Evolutionary conservation across 257 asterid species (phyloP).

Genomic region (Ehretia macrophylla): DNA sequence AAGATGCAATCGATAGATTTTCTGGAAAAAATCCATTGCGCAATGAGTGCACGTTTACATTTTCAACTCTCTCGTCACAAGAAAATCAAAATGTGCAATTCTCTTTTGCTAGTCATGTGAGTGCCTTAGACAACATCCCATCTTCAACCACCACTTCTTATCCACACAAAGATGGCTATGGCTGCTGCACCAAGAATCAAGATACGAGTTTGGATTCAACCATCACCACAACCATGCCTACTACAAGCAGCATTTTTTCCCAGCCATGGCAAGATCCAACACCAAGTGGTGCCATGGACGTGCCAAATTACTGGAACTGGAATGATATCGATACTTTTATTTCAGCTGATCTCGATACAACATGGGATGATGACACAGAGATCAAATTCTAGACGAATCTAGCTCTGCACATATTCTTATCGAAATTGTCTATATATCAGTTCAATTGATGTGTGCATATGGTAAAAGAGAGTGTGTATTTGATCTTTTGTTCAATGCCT

Average conservation of each 20-base stretch:
- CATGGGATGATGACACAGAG: constrained; percentile 43
- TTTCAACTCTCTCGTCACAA: constrained; percentile 5
- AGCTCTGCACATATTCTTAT: not conserved
- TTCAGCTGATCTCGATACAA: constrained; percentile 39
- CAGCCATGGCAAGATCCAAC: constrained; percentile 40
- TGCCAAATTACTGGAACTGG: constrained; percentile 36
- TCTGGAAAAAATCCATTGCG: too few species aligned
- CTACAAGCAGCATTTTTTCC: constrained; percentile 19
- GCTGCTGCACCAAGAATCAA: constrained; percentile 23
- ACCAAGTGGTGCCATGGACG: constrained; percentile 12
- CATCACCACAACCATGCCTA: constrained; percentile 32
- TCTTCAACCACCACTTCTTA: constrained; percentile 21
- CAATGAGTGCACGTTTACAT: too few species aligned
- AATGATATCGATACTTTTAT: constrained; percentile 29
- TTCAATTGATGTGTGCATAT: constrained; percentile 1
- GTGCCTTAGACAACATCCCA: constrained; percentile 25
- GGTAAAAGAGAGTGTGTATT: constrained; percentile 1
- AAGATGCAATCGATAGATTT: constrained; percentile 12
- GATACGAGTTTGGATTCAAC: constrained; percentile 43
- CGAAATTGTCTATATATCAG: not conserved
- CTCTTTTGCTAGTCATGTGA: constrained; percentile 30
- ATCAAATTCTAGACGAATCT: constrained; percentile 20
- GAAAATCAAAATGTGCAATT: constrained; percentile 20
- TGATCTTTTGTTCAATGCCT: not conserved
- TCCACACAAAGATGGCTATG: constrained; percentile 20